phyloP scores from a whole-genome alignment of 2,329 filamentous ascomycete species.

The Beauveria medogensis region DNA sequence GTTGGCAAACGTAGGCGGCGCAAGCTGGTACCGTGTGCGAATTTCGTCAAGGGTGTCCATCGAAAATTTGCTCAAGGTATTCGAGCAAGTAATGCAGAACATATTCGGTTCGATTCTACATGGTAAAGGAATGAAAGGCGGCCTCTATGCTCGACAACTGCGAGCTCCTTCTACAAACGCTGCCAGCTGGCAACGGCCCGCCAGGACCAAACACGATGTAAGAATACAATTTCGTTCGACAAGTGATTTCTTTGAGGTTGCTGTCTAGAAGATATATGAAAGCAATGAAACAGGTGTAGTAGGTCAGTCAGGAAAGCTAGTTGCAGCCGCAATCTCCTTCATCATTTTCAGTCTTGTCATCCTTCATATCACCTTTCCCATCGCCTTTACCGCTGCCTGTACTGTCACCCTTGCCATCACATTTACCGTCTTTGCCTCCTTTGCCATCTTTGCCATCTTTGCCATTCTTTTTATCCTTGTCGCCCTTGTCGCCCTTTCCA shows the following conservation, averaged over 20 bases:
- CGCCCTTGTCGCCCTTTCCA: neutral
- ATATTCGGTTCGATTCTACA: neutral
- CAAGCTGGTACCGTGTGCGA: conserved; percentile 27
- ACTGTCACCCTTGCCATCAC: neutral
- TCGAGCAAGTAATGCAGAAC: neutral
- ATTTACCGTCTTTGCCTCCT: neutral
- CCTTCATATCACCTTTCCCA: neutral
- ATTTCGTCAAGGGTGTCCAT: conserved; percentile 19
- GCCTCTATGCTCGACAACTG: neutral
- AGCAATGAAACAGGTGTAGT: neutral
- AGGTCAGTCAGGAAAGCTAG: neutral
- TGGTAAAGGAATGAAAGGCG: neutral
- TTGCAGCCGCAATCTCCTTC: conserved; percentile 10
- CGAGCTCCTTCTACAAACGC: neutral
- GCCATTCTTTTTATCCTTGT: neutral
- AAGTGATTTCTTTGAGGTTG: neutral
- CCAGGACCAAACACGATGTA: neutral
- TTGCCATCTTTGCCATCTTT: neutral
- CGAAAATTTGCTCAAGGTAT: neutral
- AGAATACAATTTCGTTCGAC: neutral
- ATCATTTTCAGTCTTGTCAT: neutral
- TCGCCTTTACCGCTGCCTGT: neutral
- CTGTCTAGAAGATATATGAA: neutral
- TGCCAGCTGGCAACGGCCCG: neutral
- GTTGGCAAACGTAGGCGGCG: conserved; percentile 23